phyloP scores from a whole-genome alignment of 495 filamentous ascomycete species.

The Chaetomium fimeti region DNA sequence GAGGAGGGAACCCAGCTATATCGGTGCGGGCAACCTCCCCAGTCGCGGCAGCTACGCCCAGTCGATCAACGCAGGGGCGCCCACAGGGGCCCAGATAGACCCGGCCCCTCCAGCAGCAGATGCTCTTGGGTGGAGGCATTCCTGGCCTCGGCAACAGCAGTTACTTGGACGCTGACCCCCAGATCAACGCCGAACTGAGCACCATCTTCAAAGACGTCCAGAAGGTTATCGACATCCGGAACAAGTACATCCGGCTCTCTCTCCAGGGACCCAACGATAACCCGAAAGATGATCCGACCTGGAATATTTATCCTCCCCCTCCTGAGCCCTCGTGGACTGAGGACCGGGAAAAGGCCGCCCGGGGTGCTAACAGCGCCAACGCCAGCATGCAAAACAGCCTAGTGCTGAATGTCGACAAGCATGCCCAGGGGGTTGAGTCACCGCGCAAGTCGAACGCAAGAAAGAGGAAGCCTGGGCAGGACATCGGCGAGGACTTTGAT shows the following conservation, averaged over 20 bases:
- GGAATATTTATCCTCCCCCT: conserved; percentile 87
- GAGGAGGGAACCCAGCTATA: conserved; percentile 24
- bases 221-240: conserved; percentile 75
- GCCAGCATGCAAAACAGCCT: conserved; percentile 58
- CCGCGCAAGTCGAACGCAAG: conserved; percentile 40
- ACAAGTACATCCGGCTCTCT: conserved; percentile 87
- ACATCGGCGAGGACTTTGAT: conserved; percentile 77
- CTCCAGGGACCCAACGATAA: conserved; percentile 77
- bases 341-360: conserved; percentile 53
- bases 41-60: conserved; percentile 26
- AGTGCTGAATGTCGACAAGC: conserved; percentile 45
- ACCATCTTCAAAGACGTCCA: conserved; percentile 86
- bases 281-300: conserved; percentile 77
- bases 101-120: conserved; percentile 32
- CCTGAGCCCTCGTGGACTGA: conserved; percentile 88
- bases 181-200: conserved; percentile 75
- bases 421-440: conserved; percentile 26
- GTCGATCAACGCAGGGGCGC: conserved; percentile 13
- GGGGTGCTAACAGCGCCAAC: conserved; percentile 41
- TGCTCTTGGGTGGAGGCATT: conserved; percentile 31
- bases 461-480: conserved; percentile 80
- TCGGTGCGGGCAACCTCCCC: conserved; percentile 17
- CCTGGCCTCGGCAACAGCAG: conserved; percentile 39
- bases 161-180: conserved; percentile 59
- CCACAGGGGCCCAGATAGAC: conserved; percentile 35